These are phyloP conservation scores for Thalassiosira livingstoniorum DNA, from an alignment of 352 stramenopile species.

Conservation along the genomic window DNA sequence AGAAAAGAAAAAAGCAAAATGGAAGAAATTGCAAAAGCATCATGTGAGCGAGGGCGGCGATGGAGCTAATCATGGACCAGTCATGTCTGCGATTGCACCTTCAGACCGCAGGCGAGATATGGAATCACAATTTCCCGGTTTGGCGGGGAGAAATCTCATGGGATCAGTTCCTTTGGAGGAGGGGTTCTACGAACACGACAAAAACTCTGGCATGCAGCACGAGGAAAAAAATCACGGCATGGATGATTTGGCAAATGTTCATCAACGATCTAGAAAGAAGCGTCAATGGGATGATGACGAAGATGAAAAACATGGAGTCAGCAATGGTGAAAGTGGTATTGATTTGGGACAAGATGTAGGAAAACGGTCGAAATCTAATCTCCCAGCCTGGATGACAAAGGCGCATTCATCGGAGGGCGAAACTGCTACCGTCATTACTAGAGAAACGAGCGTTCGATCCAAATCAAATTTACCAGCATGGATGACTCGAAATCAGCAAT, in stretches of 20 bases:
- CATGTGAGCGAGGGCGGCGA: background rate
- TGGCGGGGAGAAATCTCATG: slow-evolving; percentile 70
- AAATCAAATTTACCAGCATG: slow-evolving; percentile 63
- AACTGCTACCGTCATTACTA: slow-evolving; percentile 14
- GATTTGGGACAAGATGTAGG: slow-evolving; percentile 39
- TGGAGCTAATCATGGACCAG: slow-evolving; percentile 21
- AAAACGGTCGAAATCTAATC: slow-evolving; percentile 66
- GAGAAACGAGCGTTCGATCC: slow-evolving; percentile 48
- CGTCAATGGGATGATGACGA: slow-evolving; percentile 31
- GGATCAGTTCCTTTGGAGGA: slow-evolving; percentile 68
- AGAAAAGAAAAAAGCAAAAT: slow-evolving; percentile 50
- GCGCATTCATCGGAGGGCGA: slow-evolving; percentile 7
- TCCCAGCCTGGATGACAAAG: slow-evolving; percentile 79
- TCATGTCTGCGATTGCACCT: slow-evolving; percentile 48
- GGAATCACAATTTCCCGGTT: slow-evolving; percentile 70
- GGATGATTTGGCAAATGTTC: slow-evolving; percentile 21
- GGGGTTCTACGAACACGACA: slow-evolving; percentile 78
- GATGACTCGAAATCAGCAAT: slow-evolving; percentile 52
- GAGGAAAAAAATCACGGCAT: slow-evolving; percentile 1
- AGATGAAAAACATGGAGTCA: slow-evolving; percentile 13
- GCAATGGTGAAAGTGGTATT: background rate
- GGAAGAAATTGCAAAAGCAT: slow-evolving; percentile 43
- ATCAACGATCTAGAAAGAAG: slow-evolving; percentile 48
- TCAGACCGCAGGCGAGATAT: slow-evolving; percentile 57
- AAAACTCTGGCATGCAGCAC: slow-evolving; percentile 16